Base-by-base conservation (phyloP, 805 yeast genomes). In the Ogataea paraovalis region DNA sequence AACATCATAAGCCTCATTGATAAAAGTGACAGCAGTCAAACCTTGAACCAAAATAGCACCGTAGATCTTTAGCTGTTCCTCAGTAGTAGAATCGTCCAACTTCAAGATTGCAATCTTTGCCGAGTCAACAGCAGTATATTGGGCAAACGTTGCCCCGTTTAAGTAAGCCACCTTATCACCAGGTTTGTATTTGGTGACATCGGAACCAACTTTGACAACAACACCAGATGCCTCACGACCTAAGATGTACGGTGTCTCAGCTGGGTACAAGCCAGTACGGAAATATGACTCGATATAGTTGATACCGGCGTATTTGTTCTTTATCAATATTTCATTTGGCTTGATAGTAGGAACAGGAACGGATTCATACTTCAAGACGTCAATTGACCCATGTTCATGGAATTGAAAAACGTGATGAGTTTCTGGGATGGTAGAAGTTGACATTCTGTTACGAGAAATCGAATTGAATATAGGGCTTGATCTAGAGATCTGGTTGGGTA, bases 251-350 rank as follows among this genome's bases (percentile, higher is more conserved):
- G 98, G 97, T 8, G 16, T 22, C 25, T 67, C 59, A 13, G 72
- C 58, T 7, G 87, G 85, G 60, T 91, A 91, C 4, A 85, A 58
- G 4, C 97, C 97, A 43, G 70, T 76, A 60, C 97, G 78, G 71
- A 86, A 87, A 67, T 90, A 91, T 3, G 81, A 72, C 59, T 91
- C 97, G 54, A 89, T 85, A 70, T 78, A 86, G 58, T 89, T 89
- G 58, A 89, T 70, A 30, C 98, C 98, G 12, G 90, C 75, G 56
- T 78, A 89, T 46, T 71, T 74, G 72, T 85, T 87, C 66, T 85
- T 83, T 60, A 91, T 73, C 42, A 91, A 70, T 10, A 91, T 61
- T 50, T 88, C 87, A 44, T 74, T 71, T 3, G 71, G 74, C 4
- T 68, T 61, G 44, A 84, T 71, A 39, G 67, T 61, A 3, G 96